phyloP scores from a whole-genome alignment of 2,329 filamentous ascomycete genomes.

The Raffaelea albimanens region DNA sequence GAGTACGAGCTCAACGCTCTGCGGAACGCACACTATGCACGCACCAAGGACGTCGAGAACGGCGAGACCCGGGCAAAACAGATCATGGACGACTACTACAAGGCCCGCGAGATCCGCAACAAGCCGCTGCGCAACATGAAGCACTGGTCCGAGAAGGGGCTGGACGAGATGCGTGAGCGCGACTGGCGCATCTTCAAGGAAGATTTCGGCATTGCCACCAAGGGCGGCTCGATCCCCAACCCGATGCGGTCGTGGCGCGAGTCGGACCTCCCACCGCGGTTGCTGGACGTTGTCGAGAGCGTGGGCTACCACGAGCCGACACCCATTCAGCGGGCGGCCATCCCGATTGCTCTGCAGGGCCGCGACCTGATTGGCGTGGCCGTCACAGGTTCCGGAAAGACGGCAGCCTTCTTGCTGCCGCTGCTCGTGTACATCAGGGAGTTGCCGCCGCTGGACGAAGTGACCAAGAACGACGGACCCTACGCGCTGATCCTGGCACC shows the following conservation, averaged over 20 bases:
- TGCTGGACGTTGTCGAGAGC: conserved; percentile 72
- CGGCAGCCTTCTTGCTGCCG: conserved; percentile 86
- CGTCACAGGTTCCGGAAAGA: conserved; percentile 97
- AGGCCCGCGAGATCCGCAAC: conserved; percentile 61
- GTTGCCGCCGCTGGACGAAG: conserved; percentile 72
- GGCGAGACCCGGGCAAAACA: conserved; percentile 68
- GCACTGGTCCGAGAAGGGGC: conserved; percentile 89
- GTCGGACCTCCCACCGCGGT: conserved; percentile 63
- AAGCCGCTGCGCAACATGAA: conserved; percentile 68
- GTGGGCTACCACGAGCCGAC: conserved; percentile 91
- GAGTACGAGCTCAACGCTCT: conserved; percentile 12
- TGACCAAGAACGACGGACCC: conserved; percentile 86
- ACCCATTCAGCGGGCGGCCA: conserved; percentile 85
- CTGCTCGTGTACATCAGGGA: conserved; percentile 91
- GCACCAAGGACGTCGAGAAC: conserved; percentile 62
- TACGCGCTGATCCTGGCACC: conserved; percentile 96
- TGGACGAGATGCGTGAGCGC: conserved; percentile 90
- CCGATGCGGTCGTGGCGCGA: conserved; percentile 94
- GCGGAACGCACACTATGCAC: conserved; percentile 20
- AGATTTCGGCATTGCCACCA: conserved; percentile 93
- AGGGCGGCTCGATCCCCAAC: conserved; percentile 84
- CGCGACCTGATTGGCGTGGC: conserved; percentile 97
- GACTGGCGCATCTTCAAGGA: conserved; percentile 99
- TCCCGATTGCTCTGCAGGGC: conserved; percentile 86
- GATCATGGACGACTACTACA: conserved; percentile 76